phyloP scores from a whole-genome alignment of 1,284 basidiomycete species.

The Cerrena zonata region DNA sequence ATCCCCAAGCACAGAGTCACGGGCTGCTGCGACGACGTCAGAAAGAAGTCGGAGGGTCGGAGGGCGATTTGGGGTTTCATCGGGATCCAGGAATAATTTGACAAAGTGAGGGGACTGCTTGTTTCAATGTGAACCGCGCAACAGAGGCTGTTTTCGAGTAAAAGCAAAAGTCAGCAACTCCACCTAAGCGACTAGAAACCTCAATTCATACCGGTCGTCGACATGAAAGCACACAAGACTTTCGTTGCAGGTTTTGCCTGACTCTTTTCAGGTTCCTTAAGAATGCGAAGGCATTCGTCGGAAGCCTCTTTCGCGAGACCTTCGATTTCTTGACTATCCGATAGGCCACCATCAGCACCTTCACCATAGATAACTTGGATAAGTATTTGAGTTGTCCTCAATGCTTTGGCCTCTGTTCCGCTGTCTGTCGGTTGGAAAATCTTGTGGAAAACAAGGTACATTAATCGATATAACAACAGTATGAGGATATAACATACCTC shows the following conservation, averaged over 20 bases:
- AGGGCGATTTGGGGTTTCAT: conserved; percentile 70
- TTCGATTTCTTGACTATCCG: conserved; percentile 37
- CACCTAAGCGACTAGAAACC: conserved; percentile 1
- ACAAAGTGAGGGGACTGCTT: conserved; percentile 71
- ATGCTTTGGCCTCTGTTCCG: conserved; percentile 66
- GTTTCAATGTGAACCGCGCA: conserved; percentile 60
- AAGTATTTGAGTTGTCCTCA: conserved; percentile 66
- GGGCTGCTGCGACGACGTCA: conserved; percentile 52
- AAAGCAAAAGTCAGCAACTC: conserved; percentile 9
- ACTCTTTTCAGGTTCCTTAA: conserved; percentile 87
- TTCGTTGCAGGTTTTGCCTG: conserved; percentile 82
- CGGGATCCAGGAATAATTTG: conserved; percentile 70
- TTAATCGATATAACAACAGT: too few species aligned
- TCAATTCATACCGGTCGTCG: conserved; percentile 51
- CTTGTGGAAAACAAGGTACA: conserved; percentile 34
- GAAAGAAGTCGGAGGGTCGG: conserved; percentile 60
- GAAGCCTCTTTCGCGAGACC: conserved; percentile 70
- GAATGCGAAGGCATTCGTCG: conserved; percentile 71
- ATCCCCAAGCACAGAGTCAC: conserved; percentile 29
- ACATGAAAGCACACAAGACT: conserved; percentile 70
- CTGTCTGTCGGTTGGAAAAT: conserved; percentile 85
- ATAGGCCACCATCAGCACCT: conserved; percentile 25
- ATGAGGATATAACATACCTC: conserved; percentile 49
- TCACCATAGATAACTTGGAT: conserved; percentile 65
- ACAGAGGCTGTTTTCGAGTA: conserved; percentile 53